These are phyloP conservation scores for Cordyceps militaris DNA, from an alignment of 2,329 filamentous ascomycete species.

Conservation along the genomic window DNA sequence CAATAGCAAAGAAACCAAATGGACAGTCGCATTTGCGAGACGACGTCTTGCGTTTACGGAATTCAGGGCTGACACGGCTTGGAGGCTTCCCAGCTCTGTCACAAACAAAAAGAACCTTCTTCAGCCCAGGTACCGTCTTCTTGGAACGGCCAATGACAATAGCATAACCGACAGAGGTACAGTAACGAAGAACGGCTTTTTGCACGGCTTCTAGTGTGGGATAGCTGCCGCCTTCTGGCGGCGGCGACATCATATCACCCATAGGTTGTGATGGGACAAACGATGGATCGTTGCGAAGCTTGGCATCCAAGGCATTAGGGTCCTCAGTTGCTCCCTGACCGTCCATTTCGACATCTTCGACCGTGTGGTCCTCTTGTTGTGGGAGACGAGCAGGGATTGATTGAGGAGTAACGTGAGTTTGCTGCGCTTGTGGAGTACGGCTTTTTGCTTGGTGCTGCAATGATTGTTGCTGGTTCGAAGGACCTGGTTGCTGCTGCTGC, in stretches of 20 bases:
- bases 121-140: constrained; percentile 59
- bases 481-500: constrained; percentile 22
- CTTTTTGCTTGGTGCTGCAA: constrained; percentile 12
- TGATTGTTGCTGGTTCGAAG: constrained; percentile 6
- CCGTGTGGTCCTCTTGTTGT: constrained; percentile 35
- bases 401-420: constrained; percentile 18
- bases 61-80: constrained; percentile 54
- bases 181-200: constrained; percentile 57
- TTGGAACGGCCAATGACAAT: constrained; percentile 63
- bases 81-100: constrained; percentile 58
- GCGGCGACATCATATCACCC: constrained; percentile 54
- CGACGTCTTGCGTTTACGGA: constrained; percentile 58
- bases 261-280: constrained; percentile 48
- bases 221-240: constrained; percentile 57
- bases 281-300: constrained; percentile 41
- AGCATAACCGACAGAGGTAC: constrained; percentile 59
- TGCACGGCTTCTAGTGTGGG: constrained; percentile 58
- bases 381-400: constrained; percentile 29
- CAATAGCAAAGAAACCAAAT: constrained; percentile 64
- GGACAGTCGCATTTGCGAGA: constrained; percentile 63
- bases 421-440: constrained; percentile 4
- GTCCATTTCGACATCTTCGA: constrained; percentile 48
- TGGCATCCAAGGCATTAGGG: constrained; percentile 38
- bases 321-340: constrained; percentile 41
- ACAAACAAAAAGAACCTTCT: constrained; percentile 62